Evolutionary conservation across 441 rosid species (phyloP).

Genomic region (Gossypium trilobum): DNA sequence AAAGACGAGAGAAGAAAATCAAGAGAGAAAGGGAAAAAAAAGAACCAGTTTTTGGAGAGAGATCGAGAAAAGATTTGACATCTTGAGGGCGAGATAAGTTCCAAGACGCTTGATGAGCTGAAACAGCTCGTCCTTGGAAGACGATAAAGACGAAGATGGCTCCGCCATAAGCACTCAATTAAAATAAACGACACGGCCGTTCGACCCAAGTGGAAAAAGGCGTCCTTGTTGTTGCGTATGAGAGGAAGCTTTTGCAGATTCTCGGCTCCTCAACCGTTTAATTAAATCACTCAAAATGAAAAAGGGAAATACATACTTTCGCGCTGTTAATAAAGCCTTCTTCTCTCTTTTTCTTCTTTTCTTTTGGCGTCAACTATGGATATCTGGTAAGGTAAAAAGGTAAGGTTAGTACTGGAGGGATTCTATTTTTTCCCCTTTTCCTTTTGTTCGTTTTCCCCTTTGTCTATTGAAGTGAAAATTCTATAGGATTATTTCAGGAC

Average conservation of each 20-base stretch:
- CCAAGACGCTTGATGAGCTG: constrained; percentile 81
- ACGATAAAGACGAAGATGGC: constrained; percentile 25
- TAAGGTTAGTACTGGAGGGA: background rate
- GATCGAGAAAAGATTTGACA: constrained; percentile 63
- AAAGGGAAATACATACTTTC: background rate
- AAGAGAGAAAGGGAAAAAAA: constrained; percentile 14
- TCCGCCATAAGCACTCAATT: constrained; percentile 46
- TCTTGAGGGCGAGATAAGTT: constrained; percentile 69
- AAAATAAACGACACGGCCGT: background rate
- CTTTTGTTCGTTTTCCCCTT: background rate
- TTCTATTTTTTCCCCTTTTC: background rate
- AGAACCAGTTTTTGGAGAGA: constrained; percentile 61
- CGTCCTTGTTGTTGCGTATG: constrained; percentile 2
- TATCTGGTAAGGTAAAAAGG: background rate
- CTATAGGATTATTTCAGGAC: too few species aligned
- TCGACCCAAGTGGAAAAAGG: background rate
- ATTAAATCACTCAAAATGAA: background rate
- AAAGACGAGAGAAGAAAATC: background rate
- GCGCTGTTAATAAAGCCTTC: background rate
- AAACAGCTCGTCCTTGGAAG: constrained; percentile 65
- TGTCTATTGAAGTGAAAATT: too few species aligned
- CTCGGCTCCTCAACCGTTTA: constrained; percentile 1
- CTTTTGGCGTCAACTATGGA: constrained; percentile 4
- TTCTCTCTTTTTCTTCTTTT: background rate
- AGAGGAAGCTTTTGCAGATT: constrained; percentile 20